A percentile compares a stretch with the other conserved stretches of the same genome.
Evolutionary conservation across 305 asterid species (phyloP).

Genomic region (Solanum hybrid): DNA sequence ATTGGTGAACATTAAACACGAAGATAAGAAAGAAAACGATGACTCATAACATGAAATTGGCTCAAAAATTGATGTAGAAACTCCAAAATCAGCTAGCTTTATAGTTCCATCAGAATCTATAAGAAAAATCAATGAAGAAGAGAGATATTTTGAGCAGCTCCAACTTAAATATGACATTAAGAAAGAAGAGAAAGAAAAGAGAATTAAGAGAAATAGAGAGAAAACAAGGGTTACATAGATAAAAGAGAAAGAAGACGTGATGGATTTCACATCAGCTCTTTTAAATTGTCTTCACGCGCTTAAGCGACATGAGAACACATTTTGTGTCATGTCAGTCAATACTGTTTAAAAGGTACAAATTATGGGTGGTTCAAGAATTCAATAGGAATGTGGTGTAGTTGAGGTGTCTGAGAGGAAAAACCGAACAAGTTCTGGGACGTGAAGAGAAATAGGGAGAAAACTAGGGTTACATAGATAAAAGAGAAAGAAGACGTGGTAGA

Average conservation of each 20-base stretch:
- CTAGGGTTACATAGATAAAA: background rate
- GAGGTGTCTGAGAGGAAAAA: background rate
- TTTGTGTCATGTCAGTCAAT: background rate
- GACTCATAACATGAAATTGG: background rate
- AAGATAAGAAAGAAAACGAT: too few species aligned
- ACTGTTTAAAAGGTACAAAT: too few species aligned
- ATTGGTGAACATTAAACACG: background rate
- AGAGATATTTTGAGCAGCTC: background rate
- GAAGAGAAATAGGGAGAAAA: background rate
- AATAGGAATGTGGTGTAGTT: background rate
- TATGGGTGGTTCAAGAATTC: fast-evolving
- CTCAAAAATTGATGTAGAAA: background rate
- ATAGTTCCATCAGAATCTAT: background rate
- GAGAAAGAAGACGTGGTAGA: too few species aligned
- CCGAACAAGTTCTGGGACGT: fast-evolving
- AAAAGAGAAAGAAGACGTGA: too few species aligned
- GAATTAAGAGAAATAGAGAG: background rate
- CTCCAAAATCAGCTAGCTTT: background rate
- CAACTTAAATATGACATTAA: background rate
- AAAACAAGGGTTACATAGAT: background rate
- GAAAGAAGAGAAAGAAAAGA: background rate
- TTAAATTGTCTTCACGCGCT: too few species aligned
- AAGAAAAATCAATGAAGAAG: background rate
- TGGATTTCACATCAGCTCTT: too few species aligned
- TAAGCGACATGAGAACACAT: background rate